A percentile compares a stretch with the other conserved stretches of the same genome.
Conservation (phyloP, 495 filamentous ascomycete genomes). For the Daldinia caldariorum region DNA sequence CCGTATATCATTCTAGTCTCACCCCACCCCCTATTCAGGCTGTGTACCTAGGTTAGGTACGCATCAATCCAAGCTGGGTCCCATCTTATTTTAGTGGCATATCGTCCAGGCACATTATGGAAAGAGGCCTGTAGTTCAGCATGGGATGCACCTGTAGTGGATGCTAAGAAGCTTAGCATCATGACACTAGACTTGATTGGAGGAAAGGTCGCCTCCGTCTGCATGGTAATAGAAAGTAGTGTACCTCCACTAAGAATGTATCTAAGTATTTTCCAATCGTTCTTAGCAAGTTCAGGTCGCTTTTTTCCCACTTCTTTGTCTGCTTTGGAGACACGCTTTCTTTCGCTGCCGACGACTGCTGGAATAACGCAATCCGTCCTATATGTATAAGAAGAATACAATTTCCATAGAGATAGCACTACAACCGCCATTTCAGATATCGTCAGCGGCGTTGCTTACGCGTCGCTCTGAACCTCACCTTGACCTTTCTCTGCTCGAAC, state of each 20-base stretch:
- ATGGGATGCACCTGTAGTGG: conserved; percentile 21
- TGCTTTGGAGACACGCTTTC: background rate
- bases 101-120: conserved; percentile 8
- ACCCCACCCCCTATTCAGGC: conserved; percentile 25
- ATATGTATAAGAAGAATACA: background rate
- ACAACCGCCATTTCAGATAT: conserved; percentile 16
- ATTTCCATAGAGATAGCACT: background rate
- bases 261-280: conserved; percentile 13
- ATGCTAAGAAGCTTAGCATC: conserved; percentile 33
- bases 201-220: conserved; percentile 10
- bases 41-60: too few species aligned
- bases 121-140: conserved; percentile 4
- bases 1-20: background rate
- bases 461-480: conserved; percentile 18
- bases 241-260: background rate
- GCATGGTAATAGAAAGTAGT: too few species aligned
- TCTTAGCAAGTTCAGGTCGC: background rate
- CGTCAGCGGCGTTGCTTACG: conserved; percentile 30
- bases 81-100: conserved; percentile 23
- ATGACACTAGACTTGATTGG: conserved; percentile 23
- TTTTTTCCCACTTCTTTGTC: background rate
- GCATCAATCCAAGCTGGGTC: conserved; percentile 24
- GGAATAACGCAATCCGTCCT: conserved; percentile 22
- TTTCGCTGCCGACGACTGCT: conserved; percentile 4
- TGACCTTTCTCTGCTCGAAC: conserved; percentile 19